Conservation (phyloP, 495 filamentous ascomycete species). For the Aspergillus nidulans region DNA sequence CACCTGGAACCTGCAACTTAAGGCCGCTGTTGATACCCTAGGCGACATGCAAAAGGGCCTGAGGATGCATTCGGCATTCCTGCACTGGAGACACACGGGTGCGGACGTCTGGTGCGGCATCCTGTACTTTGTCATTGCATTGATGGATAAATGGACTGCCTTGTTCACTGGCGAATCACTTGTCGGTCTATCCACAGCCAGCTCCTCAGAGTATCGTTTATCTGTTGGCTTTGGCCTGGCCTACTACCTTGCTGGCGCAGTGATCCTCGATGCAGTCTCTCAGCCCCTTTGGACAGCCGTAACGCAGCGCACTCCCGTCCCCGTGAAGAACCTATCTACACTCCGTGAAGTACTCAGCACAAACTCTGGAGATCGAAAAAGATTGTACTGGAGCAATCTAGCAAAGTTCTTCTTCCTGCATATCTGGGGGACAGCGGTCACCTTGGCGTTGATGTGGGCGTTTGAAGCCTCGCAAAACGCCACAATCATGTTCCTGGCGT, state of each 20-base stretch:
- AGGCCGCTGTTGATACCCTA: conserved; percentile 16
- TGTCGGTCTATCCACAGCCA: conserved; percentile 13
- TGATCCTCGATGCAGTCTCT: conserved; percentile 15
- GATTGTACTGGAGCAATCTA: conserved; percentile 12
- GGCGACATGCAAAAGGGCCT: conserved; percentile 18
- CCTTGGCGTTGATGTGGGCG: conserved; percentile 14
- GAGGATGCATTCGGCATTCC: conserved; percentile 12
- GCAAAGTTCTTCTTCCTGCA: conserved; percentile 17
- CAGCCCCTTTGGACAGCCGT: conserved; percentile 15
- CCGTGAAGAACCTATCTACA: conserved; percentile 1
- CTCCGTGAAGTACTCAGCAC: background rate
- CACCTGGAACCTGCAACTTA: conserved; percentile 17
- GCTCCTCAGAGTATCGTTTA: conserved; percentile 12
- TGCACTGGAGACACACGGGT: conserved; percentile 18
- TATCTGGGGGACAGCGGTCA: conserved; percentile 13
- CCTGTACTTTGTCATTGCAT: conserved; percentile 15
- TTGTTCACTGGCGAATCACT: conserved; percentile 13
- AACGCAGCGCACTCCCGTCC: conserved; percentile 2
- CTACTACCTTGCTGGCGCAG: conserved; percentile 15
- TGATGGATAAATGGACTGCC: conserved; percentile 16
- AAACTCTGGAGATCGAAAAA: background rate
- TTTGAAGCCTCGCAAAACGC: conserved; percentile 6
- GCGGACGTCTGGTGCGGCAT: conserved; percentile 17
- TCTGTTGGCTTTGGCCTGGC: conserved; percentile 14
- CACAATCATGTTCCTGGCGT: conserved; percentile 14